Conservation (phyloP, 345 rosid genomes). For the Brassica nigra region DNA sequence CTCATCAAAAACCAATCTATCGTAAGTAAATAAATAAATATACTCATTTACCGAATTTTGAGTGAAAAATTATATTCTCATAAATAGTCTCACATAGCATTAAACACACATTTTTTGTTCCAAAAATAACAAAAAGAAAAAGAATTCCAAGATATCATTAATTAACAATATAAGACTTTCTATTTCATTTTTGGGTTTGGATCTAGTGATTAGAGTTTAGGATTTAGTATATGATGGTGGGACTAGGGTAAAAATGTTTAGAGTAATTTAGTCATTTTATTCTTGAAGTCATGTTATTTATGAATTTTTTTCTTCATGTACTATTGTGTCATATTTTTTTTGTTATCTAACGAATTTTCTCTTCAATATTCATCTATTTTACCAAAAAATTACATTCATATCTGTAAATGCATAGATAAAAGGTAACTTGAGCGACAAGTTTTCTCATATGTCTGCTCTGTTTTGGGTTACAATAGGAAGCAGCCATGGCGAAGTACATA, state of each 20-base stretch:
- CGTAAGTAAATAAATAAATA: slow-evolving; percentile 20
- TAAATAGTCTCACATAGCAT: not conserved
- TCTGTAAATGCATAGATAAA: not conserved
- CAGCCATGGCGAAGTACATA: slow-evolving; percentile 47
- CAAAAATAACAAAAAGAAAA: not conserved
- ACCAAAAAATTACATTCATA: not conserved
- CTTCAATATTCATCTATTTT: too few relatives aligned
- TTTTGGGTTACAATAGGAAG: slow-evolving; percentile 32
- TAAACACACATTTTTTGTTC: not conserved
- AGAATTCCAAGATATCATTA: too few relatives aligned
- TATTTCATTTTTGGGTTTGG: not conserved
- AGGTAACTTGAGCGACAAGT: slow-evolving; percentile 14
- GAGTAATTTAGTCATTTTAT: not conserved
- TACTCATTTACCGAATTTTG: not conserved
- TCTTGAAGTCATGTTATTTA: too few relatives aligned
- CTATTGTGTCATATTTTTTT: too few relatives aligned
- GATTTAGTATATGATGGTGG: not conserved
- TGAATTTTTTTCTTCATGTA: not conserved
- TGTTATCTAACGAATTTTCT: too few relatives aligned
- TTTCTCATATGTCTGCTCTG: slow-evolving; percentile 24
- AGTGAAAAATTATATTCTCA: not conserved
- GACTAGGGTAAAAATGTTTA: not conserved
- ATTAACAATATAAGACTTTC: too few relatives aligned
- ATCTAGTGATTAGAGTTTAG: not conserved
- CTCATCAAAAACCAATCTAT: slow-evolving; percentile 41